Conservation (phyloP, 352 stramenopile genomes). For the Phytophthora uliginosa region DNA sequence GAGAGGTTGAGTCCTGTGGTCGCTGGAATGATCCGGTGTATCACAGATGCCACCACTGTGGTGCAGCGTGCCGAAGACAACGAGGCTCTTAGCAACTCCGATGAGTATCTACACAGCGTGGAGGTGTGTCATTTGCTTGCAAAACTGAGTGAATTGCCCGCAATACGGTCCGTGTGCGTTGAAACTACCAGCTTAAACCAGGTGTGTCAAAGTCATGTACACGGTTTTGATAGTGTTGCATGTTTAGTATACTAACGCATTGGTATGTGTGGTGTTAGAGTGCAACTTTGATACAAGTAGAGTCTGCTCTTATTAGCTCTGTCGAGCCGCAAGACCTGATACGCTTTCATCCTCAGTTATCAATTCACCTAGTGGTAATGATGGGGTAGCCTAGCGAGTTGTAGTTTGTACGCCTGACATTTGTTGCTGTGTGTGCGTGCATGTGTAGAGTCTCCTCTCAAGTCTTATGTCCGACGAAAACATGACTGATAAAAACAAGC, state of each 20-base stretch:
- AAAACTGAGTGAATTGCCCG: conserved; percentile 61
- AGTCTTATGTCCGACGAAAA: conserved; percentile 55
- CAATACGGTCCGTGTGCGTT: conserved; percentile 61
- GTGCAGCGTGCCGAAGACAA: conserved; percentile 55
- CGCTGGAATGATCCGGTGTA: conserved; percentile 63
- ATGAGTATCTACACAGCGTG: conserved; percentile 79
- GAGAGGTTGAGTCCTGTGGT: conserved; percentile 62
- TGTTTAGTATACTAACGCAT: not conserved
- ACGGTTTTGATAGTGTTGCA: not conserved
- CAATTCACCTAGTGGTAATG: conserved; percentile 76
- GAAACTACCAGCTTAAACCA: conserved; percentile 79
- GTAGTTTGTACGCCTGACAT: not conserved
- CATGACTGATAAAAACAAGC: conserved; percentile 74
- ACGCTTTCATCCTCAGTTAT: conserved; percentile 73
- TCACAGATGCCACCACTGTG: conserved; percentile 52
- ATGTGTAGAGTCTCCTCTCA: conserved; percentile 66
- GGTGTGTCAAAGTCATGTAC: conserved; percentile 36
- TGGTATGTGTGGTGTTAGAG: conserved; percentile 40
- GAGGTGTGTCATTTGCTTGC: conserved; percentile 68
- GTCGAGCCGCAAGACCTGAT: conserved; percentile 60
- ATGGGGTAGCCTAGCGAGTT: not conserved
- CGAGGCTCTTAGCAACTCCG: conserved; percentile 56
- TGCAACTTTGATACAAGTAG: conserved; percentile 73
- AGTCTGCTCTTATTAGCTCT: conserved; percentile 62
- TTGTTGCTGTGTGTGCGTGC: conserved; percentile 11